Percentiles rank a stretch among this genome's conserved stretches.
Evolutionary conservation across 495 filamentous ascomycete genomes (phyloP).

Genomic region (Hypoxylon lenormandii): DNA sequence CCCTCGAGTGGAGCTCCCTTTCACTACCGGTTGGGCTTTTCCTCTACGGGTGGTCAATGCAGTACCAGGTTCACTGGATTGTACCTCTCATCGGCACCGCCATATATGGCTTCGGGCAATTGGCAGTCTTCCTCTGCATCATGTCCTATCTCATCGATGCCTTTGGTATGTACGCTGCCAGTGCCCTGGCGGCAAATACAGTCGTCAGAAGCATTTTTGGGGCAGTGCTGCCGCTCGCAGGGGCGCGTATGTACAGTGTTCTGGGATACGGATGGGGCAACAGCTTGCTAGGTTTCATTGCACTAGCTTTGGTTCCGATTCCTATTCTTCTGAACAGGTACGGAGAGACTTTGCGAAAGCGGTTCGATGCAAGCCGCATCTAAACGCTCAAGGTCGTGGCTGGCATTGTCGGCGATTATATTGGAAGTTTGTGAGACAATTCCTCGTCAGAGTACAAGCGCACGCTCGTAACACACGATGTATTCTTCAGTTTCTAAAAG

Average conservation of each 20-base stretch:
- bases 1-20: slow-evolving; percentile 54
- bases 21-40: slow-evolving; percentile 67
- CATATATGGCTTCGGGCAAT: slow-evolving; percentile 58
- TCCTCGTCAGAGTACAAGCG: no score
- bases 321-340: no score
- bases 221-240: slow-evolving; percentile 67
- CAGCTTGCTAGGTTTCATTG: slow-evolving; percentile 68
- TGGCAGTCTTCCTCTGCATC: slow-evolving; percentile 57
- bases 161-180: slow-evolving; percentile 65
- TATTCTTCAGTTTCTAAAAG: no score
- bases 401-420: no score
- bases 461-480: no score
- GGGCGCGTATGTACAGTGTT: slow-evolving; percentile 62
- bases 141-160: slow-evolving; percentile 65
- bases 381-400: no score
- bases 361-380: no score
- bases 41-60: slow-evolving; percentile 76
- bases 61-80: slow-evolving; percentile 67
- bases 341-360: no score
- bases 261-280: slow-evolving; percentile 72
- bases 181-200: slow-evolving; percentile 59
- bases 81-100: slow-evolving; percentile 63
- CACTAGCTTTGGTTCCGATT: slow-evolving; percentile 51
- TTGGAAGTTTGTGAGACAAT: no score
- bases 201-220: slow-evolving; percentile 65